These are phyloP conservation scores for Aureobasidium sp. DNA, from an alignment of 2,329 filamentous ascomycete species.

Conservation along the genomic window DNA sequence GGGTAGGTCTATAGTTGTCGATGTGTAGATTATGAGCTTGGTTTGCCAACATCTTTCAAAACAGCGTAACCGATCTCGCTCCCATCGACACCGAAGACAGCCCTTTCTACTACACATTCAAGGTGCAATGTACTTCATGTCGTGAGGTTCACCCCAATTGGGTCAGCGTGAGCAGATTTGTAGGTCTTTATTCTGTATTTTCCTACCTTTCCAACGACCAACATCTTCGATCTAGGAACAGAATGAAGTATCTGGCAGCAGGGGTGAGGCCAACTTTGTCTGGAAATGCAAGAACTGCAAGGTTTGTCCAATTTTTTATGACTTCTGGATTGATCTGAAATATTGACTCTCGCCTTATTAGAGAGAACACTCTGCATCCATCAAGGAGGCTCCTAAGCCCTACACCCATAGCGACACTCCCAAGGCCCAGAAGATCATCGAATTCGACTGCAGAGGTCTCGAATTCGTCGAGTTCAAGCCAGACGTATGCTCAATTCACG, in stretches of 20 bases:
- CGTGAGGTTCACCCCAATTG: constrained; percentile 82
- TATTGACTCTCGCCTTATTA: constrained; percentile 29
- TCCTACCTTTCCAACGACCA: background rate
- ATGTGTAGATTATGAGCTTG: background rate
- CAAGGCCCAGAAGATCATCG: constrained; percentile 68
- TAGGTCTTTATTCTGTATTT: constrained; percentile 42
- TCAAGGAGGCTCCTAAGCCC: constrained; percentile 64
- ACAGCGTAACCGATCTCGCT: constrained; percentile 80
- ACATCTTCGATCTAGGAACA: constrained; percentile 55
- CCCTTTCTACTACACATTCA: constrained; percentile 96
- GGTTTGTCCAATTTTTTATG: constrained; percentile 43
- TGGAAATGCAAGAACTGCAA: constrained; percentile 99
- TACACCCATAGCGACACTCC: constrained; percentile 64
- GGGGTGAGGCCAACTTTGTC: constrained; percentile 98
- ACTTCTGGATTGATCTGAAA: too few relatives aligned
- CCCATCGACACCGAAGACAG: constrained; percentile 73
- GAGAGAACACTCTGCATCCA: constrained; percentile 80
- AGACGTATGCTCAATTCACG: constrained; percentile 41
- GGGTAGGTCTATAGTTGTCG: constrained; percentile 46
- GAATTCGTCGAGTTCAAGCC: constrained; percentile 88
- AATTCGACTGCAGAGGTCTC: constrained; percentile 88
- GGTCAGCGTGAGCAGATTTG: constrained; percentile 82
- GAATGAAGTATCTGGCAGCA: constrained; percentile 85
- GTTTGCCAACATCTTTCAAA: constrained; percentile 14
- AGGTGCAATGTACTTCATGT: constrained; percentile 96